Evolutionary conservation across 495 filamentous ascomycete species (phyloP).

Genomic region (Trichoderma orchidacearum): DNA sequence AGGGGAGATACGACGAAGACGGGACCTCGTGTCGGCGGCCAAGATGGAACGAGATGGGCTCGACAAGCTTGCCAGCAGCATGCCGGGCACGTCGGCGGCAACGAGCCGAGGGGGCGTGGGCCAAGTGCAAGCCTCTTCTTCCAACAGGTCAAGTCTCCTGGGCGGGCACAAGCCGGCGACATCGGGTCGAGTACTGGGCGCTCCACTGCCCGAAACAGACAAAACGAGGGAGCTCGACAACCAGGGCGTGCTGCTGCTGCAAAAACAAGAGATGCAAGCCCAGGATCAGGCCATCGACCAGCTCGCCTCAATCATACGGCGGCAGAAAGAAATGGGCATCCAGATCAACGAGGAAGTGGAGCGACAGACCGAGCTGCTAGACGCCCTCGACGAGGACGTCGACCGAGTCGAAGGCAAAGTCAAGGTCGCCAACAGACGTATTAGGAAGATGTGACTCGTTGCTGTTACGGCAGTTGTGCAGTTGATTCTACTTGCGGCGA

Average conservation of each 20-base stretch:
- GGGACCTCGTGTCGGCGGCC: slow-evolving; percentile 64
- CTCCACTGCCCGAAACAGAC: slow-evolving; percentile 66
- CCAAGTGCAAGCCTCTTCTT: slow-evolving; percentile 11
- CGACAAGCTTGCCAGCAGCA: slow-evolving; percentile 63
- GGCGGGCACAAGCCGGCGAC: slow-evolving; percentile 3
- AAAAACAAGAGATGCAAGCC: slow-evolving; percentile 67
- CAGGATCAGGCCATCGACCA: slow-evolving; percentile 74
- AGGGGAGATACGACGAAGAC: slow-evolving; percentile 72
- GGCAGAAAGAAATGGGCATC: slow-evolving; percentile 77
- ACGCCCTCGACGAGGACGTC: slow-evolving; percentile 60
- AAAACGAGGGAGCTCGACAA: slow-evolving; percentile 85
- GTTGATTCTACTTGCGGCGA: slow-evolving; percentile 5
- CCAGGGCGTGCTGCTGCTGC: slow-evolving; percentile 71
- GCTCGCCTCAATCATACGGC: slow-evolving; percentile 58
- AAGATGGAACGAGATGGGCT: slow-evolving; percentile 76
- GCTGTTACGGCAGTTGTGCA: slow-evolving; percentile 3
- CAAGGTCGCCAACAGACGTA: slow-evolving; percentile 65
- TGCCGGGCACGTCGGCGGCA: slow-evolving; percentile 33
- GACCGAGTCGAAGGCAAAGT: slow-evolving; percentile 64
- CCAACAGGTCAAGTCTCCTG: slow-evolving; percentile 21
- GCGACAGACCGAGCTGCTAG: slow-evolving; percentile 71
- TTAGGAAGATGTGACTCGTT: slow-evolving; percentile 49
- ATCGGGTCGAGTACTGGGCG: slow-evolving; percentile 54
- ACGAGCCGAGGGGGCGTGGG: slow-evolving; percentile 6
- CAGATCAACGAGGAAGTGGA: slow-evolving; percentile 77